Base-by-base conservation (phyloP, 1,139 yeast genomes). In the Waltiozyma sp. region DNA sequence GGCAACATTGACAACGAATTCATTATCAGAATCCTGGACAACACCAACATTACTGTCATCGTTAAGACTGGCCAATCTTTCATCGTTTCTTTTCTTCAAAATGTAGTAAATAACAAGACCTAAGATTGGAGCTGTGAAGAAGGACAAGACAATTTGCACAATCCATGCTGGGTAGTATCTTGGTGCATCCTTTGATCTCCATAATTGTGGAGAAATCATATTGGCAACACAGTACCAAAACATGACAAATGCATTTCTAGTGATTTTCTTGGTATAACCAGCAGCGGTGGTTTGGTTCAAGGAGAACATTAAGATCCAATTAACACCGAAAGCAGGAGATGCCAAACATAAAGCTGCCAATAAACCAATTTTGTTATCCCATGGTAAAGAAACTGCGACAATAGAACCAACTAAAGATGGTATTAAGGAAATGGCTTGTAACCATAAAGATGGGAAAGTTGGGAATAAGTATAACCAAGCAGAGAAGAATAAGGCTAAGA, bases 91-190 rank as follows among this genome's bases (percentile, higher is more conserved):
- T 44, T 49, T 59, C 18, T 50, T 55, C 41, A 72, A 57, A 26
- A 71, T 60, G 42, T 43, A 62, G 61, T 69, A 63, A 31, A 69
- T 68, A 4, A 68, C 57, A 1, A 65, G 47, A 11, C 67, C 60
- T 4, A 66, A 37, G 2, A 59, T 43, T 3, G 77, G 74, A 2
- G 75, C 70, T 14, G 59, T 41, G 21, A 63, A 59, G 53, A 69
- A 73, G 10, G 73, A 65, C 21, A 71, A 52, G 5, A 72, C 73
- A 41, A 73, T 72, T 52, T 71, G 76, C n/a, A 72, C 73, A 40
- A 69, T 63, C 78, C 79, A 73, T 0, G 79, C 77, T 2, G 69
- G 69, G 39, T 58, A 40, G 46, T 65, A 70, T 47, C 72, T 56
- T 42, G 74, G 73, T 4, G 62, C 65, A 43, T 68, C 70, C 16